Base-by-base conservation (phyloP, 208 protist genomes). In the Leishmania arabica region DNA sequence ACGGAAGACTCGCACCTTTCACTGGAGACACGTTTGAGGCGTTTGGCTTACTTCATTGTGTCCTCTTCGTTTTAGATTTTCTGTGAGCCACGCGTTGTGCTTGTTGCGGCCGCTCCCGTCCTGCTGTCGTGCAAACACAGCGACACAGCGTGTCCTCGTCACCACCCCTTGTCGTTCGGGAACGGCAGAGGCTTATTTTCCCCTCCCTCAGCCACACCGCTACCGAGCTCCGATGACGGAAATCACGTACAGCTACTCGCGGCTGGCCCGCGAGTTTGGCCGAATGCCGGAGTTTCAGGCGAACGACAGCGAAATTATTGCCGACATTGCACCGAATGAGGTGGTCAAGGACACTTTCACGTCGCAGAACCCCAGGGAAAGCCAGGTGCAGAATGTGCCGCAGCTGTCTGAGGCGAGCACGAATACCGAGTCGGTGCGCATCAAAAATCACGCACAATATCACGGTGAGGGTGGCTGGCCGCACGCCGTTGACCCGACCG, bases 381-480 rank as follows among this genome's bases (percentile, higher is more conserved):
- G 88, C 17, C 89, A 96, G 78, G 94, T 99, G 78, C 95, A 98
- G 77, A 98, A 98, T 80, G 97, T 98, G 7, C 95, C 97, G 24
- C 88, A 94, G 80, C 86, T 98, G 27, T 98, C 96, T 2, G 97
- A 99, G 84, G 87, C 97, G 56, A 93, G 90, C 72, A 98, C 97
- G 3, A 99, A 99, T 89, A 99, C 98, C 31, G 96, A 99, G 81
- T 93, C 95, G 13, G 95, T 99, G 75, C 90, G 93, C 60, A 84
- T 98, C 31, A 93, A 94, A 73, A 91, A 90, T 71, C 92, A 97
- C 77, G 97, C 97, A n/a, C 95, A 99, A 86, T 91, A 91, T 6
- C 98, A 99, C 86, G 78, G 91, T 17, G 97, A 99, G 84, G 99
- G 98, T 71, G 99, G 98, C 47, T 99, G 99, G 98, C 98, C 99